Evolutionary conservation across 352 stramenopile genomes (phyloP).

Genomic region (Pythium phragmitis): DNA sequence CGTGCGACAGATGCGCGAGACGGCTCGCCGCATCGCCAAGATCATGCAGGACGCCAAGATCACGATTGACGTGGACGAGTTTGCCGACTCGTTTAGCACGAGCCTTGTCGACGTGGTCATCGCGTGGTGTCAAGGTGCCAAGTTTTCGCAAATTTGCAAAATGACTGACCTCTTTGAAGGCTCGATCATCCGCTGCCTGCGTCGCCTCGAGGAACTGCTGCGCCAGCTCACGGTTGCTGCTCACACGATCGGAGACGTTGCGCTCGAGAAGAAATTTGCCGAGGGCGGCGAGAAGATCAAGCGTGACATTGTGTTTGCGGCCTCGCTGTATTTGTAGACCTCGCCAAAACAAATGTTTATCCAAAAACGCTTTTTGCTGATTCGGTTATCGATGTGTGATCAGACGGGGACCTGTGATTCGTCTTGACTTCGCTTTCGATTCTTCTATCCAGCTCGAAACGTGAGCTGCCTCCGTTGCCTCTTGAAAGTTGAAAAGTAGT

Average conservation of each 20-base stretch:
- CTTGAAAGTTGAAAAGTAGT: too few species aligned
- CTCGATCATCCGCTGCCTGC: conserved; percentile 97
- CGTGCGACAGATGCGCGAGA: conserved; percentile 94
- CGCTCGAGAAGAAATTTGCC: conserved; percentile 98
- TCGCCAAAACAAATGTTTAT: neutral
- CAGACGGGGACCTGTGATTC: neutral
- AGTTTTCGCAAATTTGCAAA: conserved; percentile 99
- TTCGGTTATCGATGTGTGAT: neutral
- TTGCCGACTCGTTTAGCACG: conserved; percentile 96
- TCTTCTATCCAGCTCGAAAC: too few species aligned
- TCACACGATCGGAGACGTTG: conserved; percentile 96
- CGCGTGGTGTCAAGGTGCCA: conserved; percentile 96
- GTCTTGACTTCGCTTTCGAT: too few species aligned
- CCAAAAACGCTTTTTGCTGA: neutral
- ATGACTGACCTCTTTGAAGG: conserved; percentile 98
- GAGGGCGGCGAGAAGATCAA: conserved; percentile 97
- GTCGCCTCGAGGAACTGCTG: conserved; percentile 97
- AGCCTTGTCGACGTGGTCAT: conserved; percentile 98
- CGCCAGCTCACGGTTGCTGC: conserved; percentile 95
- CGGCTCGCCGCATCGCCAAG: conserved; percentile 89
- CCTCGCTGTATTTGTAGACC: conserved; percentile 95
- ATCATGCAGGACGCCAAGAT: conserved; percentile 93
- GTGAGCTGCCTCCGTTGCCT: too few species aligned
- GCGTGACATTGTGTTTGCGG: conserved; percentile 99
- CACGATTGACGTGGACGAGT: conserved; percentile 96